phyloP scores from a whole-genome alignment of 331 rosid species.

The Erythrophleum ivorense region DNA sequence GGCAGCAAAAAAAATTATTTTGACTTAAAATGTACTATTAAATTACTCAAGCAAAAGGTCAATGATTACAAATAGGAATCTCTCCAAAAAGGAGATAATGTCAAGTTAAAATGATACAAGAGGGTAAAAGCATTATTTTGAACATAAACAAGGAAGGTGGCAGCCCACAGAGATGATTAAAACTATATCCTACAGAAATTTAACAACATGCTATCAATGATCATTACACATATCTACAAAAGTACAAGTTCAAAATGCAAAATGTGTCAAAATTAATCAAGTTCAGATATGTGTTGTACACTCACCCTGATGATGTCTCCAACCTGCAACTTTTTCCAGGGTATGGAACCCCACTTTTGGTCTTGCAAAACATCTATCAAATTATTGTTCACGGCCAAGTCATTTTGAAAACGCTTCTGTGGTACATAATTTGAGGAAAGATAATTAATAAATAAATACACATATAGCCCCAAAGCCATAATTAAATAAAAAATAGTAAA shows the following conservation, averaged over 20 bases:
- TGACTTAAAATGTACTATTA: neutral
- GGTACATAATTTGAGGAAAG: conserved; percentile 41
- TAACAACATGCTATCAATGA: conserved; percentile 12
- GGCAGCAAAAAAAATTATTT: neutral
- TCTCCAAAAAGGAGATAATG: conserved; percentile 20
- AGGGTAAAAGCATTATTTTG: conserved; percentile 14
- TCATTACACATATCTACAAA: neutral
- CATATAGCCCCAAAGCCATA: conserved; percentile 9
- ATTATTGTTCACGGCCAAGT: conserved; percentile 78
- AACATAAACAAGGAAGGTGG: conserved; percentile 14
- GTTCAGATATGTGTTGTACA: conserved; percentile 14
- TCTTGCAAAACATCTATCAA: conserved; percentile 74
- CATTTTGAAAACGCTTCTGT: conserved; percentile 97
- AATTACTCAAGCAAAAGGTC: conserved; percentile 9
- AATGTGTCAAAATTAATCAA: conserved; percentile 36
- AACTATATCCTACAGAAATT: conserved; percentile 28
- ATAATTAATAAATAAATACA: conserved; percentile 18
- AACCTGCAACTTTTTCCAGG: conserved; percentile 93
- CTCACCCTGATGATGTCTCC: conserved; percentile 89
- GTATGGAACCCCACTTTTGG: conserved; percentile 79
- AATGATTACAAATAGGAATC: neutral
- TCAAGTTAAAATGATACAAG: conserved; percentile 23
- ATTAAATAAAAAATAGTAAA: neutral
- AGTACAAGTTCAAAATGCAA: conserved; percentile 19
- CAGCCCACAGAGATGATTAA: conserved; percentile 24